These are phyloP conservation scores for Heritiera littoralis DNA, from an alignment of 345 rosid genomes.

Conservation along the genomic window DNA sequence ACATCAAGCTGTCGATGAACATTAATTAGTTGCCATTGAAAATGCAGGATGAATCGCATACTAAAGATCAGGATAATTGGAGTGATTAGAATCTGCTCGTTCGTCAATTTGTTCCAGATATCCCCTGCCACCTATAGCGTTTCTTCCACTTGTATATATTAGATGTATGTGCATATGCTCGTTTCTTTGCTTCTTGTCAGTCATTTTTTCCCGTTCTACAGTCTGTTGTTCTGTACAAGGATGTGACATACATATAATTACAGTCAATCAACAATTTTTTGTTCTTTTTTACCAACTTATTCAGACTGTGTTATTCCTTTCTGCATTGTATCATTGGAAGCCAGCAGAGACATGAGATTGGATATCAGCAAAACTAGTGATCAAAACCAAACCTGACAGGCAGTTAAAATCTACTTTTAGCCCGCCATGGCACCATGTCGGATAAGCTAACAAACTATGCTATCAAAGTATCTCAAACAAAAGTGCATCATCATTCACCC, in stretches of 20 bases:
- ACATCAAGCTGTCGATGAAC: background rate
- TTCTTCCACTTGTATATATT: background rate
- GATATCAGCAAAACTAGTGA: background rate
- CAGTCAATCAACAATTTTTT: background rate
- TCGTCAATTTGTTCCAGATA: background rate
- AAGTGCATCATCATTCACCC: background rate
- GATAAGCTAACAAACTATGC: background rate
- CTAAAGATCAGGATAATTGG: slow-evolving; percentile 71
- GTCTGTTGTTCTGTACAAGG: background rate
- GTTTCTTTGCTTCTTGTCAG: background rate
- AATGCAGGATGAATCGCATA: slow-evolving; percentile 45
- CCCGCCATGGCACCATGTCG: background rate
- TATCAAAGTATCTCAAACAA: background rate
- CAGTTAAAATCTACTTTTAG: background rate
- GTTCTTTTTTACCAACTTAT: background rate
- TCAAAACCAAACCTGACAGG: background rate
- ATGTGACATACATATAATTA: background rate
- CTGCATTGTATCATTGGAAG: slow-evolving; percentile 42
- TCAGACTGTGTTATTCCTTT: too few relatives aligned
- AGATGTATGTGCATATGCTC: slow-evolving; percentile 26
- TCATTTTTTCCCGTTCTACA: background rate
- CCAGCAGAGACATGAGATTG: slow-evolving; percentile 31
- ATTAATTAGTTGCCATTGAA: slow-evolving; percentile 12
- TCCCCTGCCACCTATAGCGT: background rate
- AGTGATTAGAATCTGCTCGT: slow-evolving; percentile 46